These are phyloP conservation scores for Micractinium conductrix DNA, from an alignment of 139 green algal species.

Conservation along the genomic window DNA sequence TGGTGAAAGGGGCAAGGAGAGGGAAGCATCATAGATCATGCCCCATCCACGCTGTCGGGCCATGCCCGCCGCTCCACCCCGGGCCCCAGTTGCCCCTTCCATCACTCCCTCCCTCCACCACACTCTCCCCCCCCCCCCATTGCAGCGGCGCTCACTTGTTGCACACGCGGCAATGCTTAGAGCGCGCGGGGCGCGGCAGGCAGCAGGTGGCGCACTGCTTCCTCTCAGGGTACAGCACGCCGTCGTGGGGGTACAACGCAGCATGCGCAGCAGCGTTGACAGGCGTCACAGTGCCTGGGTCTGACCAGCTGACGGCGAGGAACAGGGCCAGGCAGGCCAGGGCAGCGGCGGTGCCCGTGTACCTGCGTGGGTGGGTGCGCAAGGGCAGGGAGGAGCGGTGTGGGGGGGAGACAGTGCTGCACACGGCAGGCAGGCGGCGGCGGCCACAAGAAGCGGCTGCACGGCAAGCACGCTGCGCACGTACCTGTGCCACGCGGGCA, in stretches of 20 bases:
- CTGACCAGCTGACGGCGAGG: slow-evolving; percentile 27
- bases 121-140: no score
- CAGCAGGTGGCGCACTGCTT: slow-evolving; percentile 71
- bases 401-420: neutral
- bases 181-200: slow-evolving; percentile 60
- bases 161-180: slow-evolving; percentile 81
- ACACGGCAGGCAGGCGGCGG: neutral
- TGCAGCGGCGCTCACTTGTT: slow-evolving; percentile 65
- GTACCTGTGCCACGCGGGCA: slow-evolving; percentile 51
- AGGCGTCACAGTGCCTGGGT: slow-evolving; percentile 50
- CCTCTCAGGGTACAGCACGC: slow-evolving; percentile 33
- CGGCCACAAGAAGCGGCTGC: neutral
- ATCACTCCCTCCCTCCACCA: no score
- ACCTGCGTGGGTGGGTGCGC: slow-evolving; percentile 24
- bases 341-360: slow-evolving; percentile 31
- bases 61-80: no score
- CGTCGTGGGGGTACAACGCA: slow-evolving; percentile 62
- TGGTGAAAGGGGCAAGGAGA: no score
- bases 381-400: neutral
- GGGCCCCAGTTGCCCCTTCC: no score
- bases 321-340: slow-evolving; percentile 48
- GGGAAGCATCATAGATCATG: no score
- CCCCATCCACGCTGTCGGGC: no score
- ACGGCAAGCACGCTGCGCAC: neutral
- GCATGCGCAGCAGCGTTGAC: slow-evolving; percentile 39